Evolutionary conservation across 345 rosid species (phyloP).

Genomic region (Combretum micranthum): DNA sequence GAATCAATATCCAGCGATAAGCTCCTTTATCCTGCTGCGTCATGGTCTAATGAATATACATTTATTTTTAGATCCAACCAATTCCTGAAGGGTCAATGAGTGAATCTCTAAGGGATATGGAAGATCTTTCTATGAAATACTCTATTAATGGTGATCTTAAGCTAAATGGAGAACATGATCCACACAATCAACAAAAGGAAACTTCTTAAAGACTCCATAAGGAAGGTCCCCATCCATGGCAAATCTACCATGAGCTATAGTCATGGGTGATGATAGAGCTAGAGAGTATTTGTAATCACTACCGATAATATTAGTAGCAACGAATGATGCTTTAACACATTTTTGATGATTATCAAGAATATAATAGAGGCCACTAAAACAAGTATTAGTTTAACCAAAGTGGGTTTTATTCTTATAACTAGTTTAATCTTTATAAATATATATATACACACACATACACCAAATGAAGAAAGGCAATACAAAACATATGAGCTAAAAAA

Average conservation of each 20-base stretch:
- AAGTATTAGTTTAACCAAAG: constrained; percentile 32
- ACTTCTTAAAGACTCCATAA: constrained; percentile 51
- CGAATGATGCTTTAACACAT: constrained; percentile 33
- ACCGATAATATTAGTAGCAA: constrained; percentile 45
- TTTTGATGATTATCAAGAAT: constrained; percentile 50
- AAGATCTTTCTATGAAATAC: constrained; percentile 74
- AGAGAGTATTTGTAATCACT: constrained; percentile 67
- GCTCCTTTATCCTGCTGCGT: too few relatives aligned
- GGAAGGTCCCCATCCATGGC: constrained; percentile 40
- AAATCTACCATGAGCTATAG: constrained; percentile 30
- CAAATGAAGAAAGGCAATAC: too few relatives aligned
- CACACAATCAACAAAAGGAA: constrained; percentile 60
- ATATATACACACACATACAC: too few relatives aligned
- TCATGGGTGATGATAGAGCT: constrained; percentile 76
- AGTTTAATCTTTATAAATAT: constrained; percentile 65
- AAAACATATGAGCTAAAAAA: too few relatives aligned
- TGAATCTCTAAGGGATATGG: constrained; percentile 73
- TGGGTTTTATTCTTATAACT: constrained; percentile 61
- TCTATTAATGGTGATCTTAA: constrained; percentile 72
- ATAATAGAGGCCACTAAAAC: constrained; percentile 55
- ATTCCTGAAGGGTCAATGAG: constrained; percentile 78
- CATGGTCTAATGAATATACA: too few relatives aligned
- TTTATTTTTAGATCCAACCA: constrained; percentile 53
- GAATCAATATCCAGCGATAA: too few relatives aligned
- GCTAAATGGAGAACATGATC: constrained; percentile 59